Base-by-base conservation (phyloP, 768 basidiomycete genomes). In the Hemileccinum rubropunctum region DNA sequence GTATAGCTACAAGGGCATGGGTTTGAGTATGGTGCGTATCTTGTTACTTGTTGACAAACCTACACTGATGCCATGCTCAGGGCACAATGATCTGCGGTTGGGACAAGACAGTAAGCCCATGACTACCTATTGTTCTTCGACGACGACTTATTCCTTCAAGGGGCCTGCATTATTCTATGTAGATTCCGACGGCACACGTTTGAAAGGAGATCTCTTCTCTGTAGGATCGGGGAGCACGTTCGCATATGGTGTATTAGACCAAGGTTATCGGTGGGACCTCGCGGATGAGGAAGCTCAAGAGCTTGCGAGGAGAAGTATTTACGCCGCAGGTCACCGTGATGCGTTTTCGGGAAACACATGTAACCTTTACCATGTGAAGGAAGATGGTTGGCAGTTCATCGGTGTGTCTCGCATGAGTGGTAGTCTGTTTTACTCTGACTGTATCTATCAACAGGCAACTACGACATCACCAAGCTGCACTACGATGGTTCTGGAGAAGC, bases 41-140 rank as follows among this genome's bases (percentile, higher is more conserved):
- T 42, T 44, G 38, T 42, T 43, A 23, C 18, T 18, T 34, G 52
- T n/a, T 40, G 26, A 34, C 23, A 33, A 40, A 10, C 44, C n/a
- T 36, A 26, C 40, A 37, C 45, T 54, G 37, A 58, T 9, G 40
- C 11, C 21, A 28, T 38, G 42, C 4, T 11, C 59, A 95, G 93
- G 97, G 97, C 43, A 99, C 97, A 0, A 99, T 98, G 97, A 95
- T 99, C 49, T 98, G 95, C 62, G 97, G 97, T 23, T 98, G 95
- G 94, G 97, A 99, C 73, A 98, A 98, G 76, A 98, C 95, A 12
- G 90, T 88, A 53, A 60, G 86, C 71, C 5, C 14, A 36, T 28
- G 30, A 45, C 18, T 21, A n/a, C 44, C 10, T 18, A 23, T 40
- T 38, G 11, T 40, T 42, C 43, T 10, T 47, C 26, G 42, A 44